Base-by-base conservation (phyloP, 73 alveolate species). In the Tetrahymena borealis region DNA sequence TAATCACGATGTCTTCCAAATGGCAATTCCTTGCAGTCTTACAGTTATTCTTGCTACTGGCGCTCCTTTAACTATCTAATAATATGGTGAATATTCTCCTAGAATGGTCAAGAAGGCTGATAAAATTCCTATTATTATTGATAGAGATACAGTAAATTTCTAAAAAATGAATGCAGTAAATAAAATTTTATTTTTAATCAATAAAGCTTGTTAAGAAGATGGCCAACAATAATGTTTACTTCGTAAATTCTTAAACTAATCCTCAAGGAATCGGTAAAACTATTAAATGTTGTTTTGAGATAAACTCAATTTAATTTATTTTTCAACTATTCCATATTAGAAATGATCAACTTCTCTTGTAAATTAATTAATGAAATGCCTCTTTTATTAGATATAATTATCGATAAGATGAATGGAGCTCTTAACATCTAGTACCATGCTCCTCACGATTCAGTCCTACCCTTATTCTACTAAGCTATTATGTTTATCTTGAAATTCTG, bases 101-200 rank as follows among this genome's bases (percentile, higher is more conserved):
- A 93, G 91, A n/a, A 60, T 32, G 38, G 95, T 90, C 8, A 93
- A 78, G 79, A 93, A 93, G 38, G 90, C 91, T 2, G 95, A 93
- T 79, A 38, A 20, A 24, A 42, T 93, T 32, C 38, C 85, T 9
- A 60, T 60, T 32, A n/a, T 60, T 60, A 60, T 60, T 18, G 85
- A 60, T 60, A 60, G 85, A 60, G 85, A 60, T 60, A 35, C 85
- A 60, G 85, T 60, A 60, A 60, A 24, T 18, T 60, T 20, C 0
- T n/a, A 24, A 78, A 11, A 24, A 39, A 15, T 37, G 78, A 38
- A 9, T 38, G 10, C 40, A 78, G 32, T 6, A 13, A 24, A 35
- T 79, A 28, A 40, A 39, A 85, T 91, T 78, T 33, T 0, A 2
- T 31, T 7, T 39, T 9, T 18, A 78, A 39, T 10, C n/a, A 31